Base-by-base conservation (phyloP, 768 basidiomycete species). In the Calvatia gigantea region DNA sequence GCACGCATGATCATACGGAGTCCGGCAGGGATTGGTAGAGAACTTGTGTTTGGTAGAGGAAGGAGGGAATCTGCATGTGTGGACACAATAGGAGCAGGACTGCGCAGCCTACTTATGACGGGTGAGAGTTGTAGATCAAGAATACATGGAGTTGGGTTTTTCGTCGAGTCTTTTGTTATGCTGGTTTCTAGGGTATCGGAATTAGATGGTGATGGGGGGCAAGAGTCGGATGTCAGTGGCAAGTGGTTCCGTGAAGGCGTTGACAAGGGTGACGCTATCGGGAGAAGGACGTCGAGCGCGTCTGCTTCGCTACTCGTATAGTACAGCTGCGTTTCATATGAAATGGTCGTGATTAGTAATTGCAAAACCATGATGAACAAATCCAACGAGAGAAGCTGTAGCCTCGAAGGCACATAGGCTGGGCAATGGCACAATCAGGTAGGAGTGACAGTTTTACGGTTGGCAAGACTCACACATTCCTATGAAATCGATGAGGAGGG, bases 401-500 rank as follows among this genome's bases (percentile, higher is more conserved):
- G 56, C 67, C 75, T 86, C 37, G 87, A 85, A n/a, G 90, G 87
- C 32, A 67, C 64, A 62, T 81, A 77, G 35, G 77, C 85, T 87
- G 51, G 3, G 44, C 27, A n/a, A 44, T 19, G 27, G 11, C 47
- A 45, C 29, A 25, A 37, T 55, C 38, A 56, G 50, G 37, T 48
- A 6, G 3, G n/a, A 31, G 4, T 17, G 31, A 21, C 23, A 39
- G 23, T 25, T 43, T 29, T 38, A 33, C 54, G 19, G 11, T 12
- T 32, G 15, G 32, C 23, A 17, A 14, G 43, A 76, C 85, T 47
- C 61, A 91, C 90, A 82, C 75, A 84, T 76, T 52, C 90, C 89
- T 56, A 91, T 79, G 64, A 91, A 91, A 66, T 91, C 89, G 57
- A 92, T 81, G 31, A 92, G 68, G 63, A 90, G 69, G 8, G 80